Conservation (phyloP, 129 eudicot species). For the Sambucus nigra region DNA sequence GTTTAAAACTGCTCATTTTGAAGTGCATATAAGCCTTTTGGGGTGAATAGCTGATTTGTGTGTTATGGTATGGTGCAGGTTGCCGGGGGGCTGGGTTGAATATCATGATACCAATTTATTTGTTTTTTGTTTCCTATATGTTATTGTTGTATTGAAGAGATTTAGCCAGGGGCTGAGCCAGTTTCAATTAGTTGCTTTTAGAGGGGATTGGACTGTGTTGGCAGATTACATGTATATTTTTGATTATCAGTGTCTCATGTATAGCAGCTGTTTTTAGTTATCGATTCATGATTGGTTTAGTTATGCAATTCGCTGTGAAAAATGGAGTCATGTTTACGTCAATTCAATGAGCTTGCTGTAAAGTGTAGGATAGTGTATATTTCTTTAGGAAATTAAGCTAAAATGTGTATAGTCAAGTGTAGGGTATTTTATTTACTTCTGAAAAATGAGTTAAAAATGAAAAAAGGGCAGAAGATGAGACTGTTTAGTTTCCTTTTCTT, state of each 20-base stretch:
- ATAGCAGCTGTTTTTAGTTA: conserved; percentile 13
- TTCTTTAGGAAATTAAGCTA: too few relatives aligned
- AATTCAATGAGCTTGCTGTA: too few relatives aligned
- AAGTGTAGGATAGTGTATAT: too few relatives aligned
- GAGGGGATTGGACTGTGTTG: conserved; percentile 15
- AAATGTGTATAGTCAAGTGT: too few relatives aligned
- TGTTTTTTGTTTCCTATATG: conserved; percentile 34
- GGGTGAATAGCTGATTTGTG: neutral
- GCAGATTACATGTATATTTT: conserved; percentile 37
- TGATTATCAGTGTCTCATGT: conserved; percentile 25
- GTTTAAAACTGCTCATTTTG: neutral
- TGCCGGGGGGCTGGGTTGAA: conserved; percentile 31
- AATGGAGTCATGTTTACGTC: too few relatives aligned
- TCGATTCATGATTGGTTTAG: neutral
- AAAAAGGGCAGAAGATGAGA: too few relatives aligned
- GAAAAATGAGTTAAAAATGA: too few relatives aligned
- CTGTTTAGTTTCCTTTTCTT: too few relatives aligned
- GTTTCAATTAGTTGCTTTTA: too few relatives aligned
- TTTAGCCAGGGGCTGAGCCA: conserved; percentile 6
- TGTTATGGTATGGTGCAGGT: conserved; percentile 32
- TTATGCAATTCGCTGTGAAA: too few relatives aligned
- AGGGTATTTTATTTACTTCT: too few relatives aligned
- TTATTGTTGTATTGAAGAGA: conserved; percentile 28
- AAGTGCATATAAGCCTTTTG: neutral
- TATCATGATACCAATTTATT: conserved; percentile 32